Percentiles rank a stretch among this genome's conserved stretches.
These are phyloP conservation scores for Trichoderma sp. DNA, from an alignment of 2,329 filamentous ascomycete genomes.

Conservation along the genomic window DNA sequence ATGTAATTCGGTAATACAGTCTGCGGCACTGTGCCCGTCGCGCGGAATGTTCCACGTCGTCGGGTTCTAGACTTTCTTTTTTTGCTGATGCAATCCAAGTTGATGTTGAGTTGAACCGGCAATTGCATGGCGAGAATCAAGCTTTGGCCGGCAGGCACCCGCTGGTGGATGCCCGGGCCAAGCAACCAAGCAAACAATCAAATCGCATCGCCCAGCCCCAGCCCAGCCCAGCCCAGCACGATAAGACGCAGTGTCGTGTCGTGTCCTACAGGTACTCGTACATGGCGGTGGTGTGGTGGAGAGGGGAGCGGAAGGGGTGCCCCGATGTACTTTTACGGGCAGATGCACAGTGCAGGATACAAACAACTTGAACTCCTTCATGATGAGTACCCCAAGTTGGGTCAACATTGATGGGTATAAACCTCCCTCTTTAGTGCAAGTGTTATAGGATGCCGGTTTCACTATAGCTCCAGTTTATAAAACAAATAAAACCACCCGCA, in stretches of 20 bases:
- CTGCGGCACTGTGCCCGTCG: background rate
- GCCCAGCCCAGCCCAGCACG: background rate
- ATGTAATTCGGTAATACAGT: background rate
- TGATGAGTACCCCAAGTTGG: too few relatives aligned
- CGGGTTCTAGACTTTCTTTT: background rate
- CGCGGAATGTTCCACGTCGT: background rate
- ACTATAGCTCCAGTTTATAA: background rate
- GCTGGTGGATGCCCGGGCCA: background rate
- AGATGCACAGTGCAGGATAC: background rate
- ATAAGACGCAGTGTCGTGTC: background rate
- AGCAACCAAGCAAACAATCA: background rate
- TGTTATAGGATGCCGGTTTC: too few relatives aligned
- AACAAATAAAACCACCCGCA: too few relatives aligned
- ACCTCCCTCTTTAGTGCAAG: background rate
- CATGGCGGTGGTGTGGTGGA: background rate
- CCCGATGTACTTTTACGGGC: background rate
- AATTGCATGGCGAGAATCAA: background rate
- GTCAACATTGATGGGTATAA: background rate
- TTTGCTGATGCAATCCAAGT: background rate
- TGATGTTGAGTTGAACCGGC: background rate
- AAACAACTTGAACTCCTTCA: too few relatives aligned
- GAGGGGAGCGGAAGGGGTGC: background rate
- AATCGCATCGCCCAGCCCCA: background rate
- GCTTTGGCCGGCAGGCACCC: slow-evolving; percentile 13
- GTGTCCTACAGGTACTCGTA: background rate